Evolutionary conservation across 352 stramenopile genomes (phyloP), one percentile per base, ranked within the genome.

Genomic region (Globisporangium orthogonon): DNA sequence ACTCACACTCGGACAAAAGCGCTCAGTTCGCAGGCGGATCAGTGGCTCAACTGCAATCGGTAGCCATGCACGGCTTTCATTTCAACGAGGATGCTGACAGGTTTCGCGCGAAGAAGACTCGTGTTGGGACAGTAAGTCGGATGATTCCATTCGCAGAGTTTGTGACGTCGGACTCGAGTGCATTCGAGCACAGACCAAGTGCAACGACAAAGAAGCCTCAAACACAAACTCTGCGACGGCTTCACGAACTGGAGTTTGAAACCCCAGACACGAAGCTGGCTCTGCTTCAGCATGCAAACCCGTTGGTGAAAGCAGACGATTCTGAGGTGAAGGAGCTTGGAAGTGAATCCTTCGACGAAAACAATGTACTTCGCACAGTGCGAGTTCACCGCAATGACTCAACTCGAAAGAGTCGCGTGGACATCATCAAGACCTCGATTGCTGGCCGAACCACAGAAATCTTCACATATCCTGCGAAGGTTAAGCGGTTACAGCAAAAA

Each of bases 51-150:
- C 14, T 23, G 1, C 54, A 45, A 6, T 28, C 31, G 39, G 14
- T n/a, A 23, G n/a, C 45, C 0, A 41, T 23, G 5, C 31, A 50
- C 15, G 37, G 23, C 3, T 47, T 50, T 5, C 48, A 51, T 4
- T 30, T 54, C 28, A 44, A 44, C 29, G 44, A 44, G n/a, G 46
- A 49, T 10, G 29, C 17, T 3, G 44, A 63, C 43, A 23, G 52
- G 6, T 58, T 57, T n/a, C 57, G 57, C 37, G 45, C 53, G 33
- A 63, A 54, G 50, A 63, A 63, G 50, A 58, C 37, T 17, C 57
- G 57, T 10, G 43, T 63, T 9, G 50, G 50, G 4, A 52, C 31
- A 4, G 44, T 63, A 7, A 58, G 57, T 17, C 41, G 50, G 43
- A 63, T 63, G 57, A 35, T n/a, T 4, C 57, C 57, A 4, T 57